Percentiles rank a stretch among this genome's conserved stretches.
Conservation (phyloP, 2,329 filamentous ascomycete species). For the Hymenoscyphus linearis region DNA sequence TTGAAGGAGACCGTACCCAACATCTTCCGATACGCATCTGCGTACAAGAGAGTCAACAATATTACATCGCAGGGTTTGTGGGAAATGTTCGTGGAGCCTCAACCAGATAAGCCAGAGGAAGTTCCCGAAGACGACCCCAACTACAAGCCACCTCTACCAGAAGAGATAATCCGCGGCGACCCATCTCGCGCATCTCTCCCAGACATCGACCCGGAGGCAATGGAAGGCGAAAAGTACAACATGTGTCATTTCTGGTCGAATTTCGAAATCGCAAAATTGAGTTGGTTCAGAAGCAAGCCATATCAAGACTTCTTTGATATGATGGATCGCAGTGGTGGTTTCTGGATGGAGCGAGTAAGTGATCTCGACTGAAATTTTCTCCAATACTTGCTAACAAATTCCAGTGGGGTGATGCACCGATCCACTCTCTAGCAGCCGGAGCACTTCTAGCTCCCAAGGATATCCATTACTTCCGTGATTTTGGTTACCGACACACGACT, state of each 20-base stretch:
- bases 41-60: conserved; percentile 91
- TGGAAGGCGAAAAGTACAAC: conserved; percentile 98
- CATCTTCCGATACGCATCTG: conserved; percentile 97
- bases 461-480: conserved; percentile 98
- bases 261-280: conserved; percentile 91
- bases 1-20: conserved; percentile 96
- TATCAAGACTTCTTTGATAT: conserved; percentile 98
- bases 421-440: conserved; percentile 93
- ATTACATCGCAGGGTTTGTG: conserved; percentile 86
- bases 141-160: conserved; percentile 60
- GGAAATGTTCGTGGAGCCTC: conserved; percentile 95
- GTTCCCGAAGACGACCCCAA: conserved; percentile 57
- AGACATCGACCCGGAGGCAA: conserved; percentile 82
- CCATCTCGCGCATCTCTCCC: conserved; percentile 65
- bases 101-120: conserved; percentile 52
- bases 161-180: conserved; percentile 75
- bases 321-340: conserved; percentile 97
- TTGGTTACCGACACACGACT: conserved; percentile 96
- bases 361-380: conserved; percentile 6
- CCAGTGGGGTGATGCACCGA: conserved; percentile 96
- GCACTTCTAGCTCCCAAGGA: conserved; percentile 75
- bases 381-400: conserved; percentile 19
- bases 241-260: conserved; percentile 99
- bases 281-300: conserved; percentile 95
- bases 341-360: conserved; percentile 96